Conservation (phyloP, 1,284 basidiomycete species). For the Ceratobasidium sp. region DNA sequence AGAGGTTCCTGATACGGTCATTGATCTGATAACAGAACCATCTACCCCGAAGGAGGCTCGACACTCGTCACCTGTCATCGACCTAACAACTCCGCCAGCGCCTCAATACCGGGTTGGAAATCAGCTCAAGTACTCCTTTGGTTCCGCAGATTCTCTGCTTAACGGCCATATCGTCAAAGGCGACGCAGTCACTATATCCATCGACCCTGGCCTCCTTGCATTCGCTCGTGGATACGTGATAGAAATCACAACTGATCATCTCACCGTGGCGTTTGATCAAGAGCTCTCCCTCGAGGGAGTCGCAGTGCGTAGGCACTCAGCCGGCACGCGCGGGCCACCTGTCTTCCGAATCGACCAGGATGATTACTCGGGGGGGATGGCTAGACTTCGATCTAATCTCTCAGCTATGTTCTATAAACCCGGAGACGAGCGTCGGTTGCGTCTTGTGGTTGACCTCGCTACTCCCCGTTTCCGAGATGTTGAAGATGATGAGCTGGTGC, state of each 20-base stretch:
- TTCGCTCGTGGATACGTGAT: conserved; percentile 87
- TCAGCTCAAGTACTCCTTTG: conserved; percentile 34
- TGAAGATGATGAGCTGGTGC: conserved; percentile 51
- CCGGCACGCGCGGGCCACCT: conserved; percentile 33
- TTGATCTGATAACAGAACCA: conserved; percentile 19
- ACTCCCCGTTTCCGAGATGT: conserved; percentile 67
- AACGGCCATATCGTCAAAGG: conserved; percentile 81
- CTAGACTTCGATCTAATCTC: conserved; percentile 88
- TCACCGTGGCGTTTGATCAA: conserved; percentile 86
- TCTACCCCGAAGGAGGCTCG: conserved; percentile 13
- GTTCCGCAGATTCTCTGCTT: conserved; percentile 64
- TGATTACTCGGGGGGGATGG: conserved; percentile 88
- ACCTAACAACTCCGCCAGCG: conserved; percentile 42
- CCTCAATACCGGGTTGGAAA: conserved; percentile 45
- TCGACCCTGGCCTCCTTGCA: conserved; percentile 85
- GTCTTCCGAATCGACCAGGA: conserved; percentile 94
- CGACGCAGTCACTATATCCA: conserved; percentile 84
- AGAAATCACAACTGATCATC: conserved; percentile 69
- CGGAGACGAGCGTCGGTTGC: conserved; percentile 69
- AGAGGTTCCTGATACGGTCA: not conserved
- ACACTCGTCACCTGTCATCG: conserved; percentile 59
- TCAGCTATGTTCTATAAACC: conserved; percentile 88
- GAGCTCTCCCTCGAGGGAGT: conserved; percentile 70
- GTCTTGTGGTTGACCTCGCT: conserved; percentile 84
- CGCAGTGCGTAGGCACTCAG: conserved; percentile 55